Evolutionary conservation across 2,329 filamentous ascomycete genomes (phyloP), one percentile per base, ranked within the genome.

Genomic region (Fusarium albosuccineum): DNA sequence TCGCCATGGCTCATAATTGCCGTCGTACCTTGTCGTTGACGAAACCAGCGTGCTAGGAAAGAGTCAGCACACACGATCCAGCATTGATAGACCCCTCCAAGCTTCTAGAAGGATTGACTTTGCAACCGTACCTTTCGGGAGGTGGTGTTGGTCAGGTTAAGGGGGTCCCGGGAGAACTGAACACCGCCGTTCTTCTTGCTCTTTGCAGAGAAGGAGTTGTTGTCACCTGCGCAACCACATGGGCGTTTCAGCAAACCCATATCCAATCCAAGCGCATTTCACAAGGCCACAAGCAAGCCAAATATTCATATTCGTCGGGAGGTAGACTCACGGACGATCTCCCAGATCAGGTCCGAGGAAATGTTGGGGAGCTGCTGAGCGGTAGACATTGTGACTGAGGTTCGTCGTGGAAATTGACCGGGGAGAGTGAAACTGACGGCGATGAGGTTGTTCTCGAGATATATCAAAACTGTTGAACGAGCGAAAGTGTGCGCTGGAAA

Each of bases 141-240:
- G 87, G 97, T 91, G 84, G 91, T 86, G 91, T 97, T 98, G 82
- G 85, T 87, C 83, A 98, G 84, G 89, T 98, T 99, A 74, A 97
- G 85, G 77, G 94, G 93, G 81, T 98, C 95, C 76, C 92, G 92
- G 75, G 95, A 98, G 88, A 99, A 94, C 84, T 92, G 92, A 75
- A 92, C 86, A 81, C 92, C 92, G 78, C 92, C 94, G 77, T 86
- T 86, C 76, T 84, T 83, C 80, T 89, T 91, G 85, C 93, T 92
- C 91, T 97, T 97, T 81, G 95, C 92, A 81, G 97, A 91, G 89
- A 86, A 97, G 80, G 93, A 85, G 86, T 97, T 97, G 85, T 93
- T 89, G 86, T 84, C 85, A 85, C 94, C 94, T 97, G 79, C 63
- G 66, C 61, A 54, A 58, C 50, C 58, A 50, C 66, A 63, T 58